These are phyloP conservation scores for Scytalidium sp. DNA, from an alignment of 2,329 filamentous ascomycete species.

Conservation along the genomic window DNA sequence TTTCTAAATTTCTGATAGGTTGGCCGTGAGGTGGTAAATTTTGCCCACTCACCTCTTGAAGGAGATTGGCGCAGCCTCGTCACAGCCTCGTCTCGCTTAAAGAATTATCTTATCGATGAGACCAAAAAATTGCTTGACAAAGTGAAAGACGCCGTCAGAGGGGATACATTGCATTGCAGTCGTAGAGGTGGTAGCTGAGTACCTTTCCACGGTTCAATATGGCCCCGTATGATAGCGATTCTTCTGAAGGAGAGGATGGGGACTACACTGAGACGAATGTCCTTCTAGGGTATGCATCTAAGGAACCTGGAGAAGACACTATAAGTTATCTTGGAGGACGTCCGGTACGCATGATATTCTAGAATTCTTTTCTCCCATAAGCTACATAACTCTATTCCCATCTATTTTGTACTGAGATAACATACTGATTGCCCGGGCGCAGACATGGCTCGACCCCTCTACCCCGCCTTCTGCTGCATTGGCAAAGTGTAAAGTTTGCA, in stretches of 20 bases:
- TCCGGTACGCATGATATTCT: slow-evolving; percentile 58
- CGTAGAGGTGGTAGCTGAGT: background rate
- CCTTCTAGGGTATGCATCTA: slow-evolving; percentile 83
- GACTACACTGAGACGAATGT: slow-evolving; percentile 81
- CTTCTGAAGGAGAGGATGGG: slow-evolving; percentile 64
- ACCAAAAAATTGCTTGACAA: slow-evolving; percentile 2
- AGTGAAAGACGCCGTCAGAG: background rate
- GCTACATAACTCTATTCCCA: background rate
- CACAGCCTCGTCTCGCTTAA: slow-evolving; percentile 17
- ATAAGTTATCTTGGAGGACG: slow-evolving; percentile 85
- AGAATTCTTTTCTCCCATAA: background rate
- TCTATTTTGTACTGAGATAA: slow-evolving; percentile 13
- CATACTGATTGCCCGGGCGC: slow-evolving; percentile 3
- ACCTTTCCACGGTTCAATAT: slow-evolving; percentile 38
- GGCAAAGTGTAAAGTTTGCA: slow-evolving; percentile 85
- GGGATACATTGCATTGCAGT: background rate
- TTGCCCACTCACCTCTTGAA: too few species aligned
- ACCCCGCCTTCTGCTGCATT: slow-evolving; percentile 71
- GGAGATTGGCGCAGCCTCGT: background rate
- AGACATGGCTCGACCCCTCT: slow-evolving; percentile 82
- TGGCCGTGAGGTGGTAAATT: too few species aligned
- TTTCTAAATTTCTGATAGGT: too few species aligned
- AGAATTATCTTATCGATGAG: slow-evolving; percentile 4
- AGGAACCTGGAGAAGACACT: slow-evolving; percentile 69
- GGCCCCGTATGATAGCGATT: slow-evolving; percentile 84